Evolutionary conservation across 768 basidiomycete genomes (phyloP), one percentile per base, ranked within the genome.

Genomic region (Mycena amicta): DNA sequence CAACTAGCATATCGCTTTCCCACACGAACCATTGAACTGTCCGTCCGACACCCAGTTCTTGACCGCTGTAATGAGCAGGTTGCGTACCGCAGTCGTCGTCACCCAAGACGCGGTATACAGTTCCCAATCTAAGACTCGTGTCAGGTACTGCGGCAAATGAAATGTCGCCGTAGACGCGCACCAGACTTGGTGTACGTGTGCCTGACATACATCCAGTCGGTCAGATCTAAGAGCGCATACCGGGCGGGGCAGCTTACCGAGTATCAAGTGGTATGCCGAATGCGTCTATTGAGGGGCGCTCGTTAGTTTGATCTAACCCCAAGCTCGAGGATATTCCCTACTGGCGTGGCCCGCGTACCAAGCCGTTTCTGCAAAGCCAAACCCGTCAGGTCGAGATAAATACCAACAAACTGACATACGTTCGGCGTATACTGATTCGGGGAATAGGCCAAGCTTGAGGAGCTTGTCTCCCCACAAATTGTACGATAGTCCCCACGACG

Each of bases 401-500:
- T n/a, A 43, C 5, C 2, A 25, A 43, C n/a, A 23, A 4, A 40
- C 3, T 11, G 77, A 68, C 62, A 79, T 80, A 82, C 74, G 78
- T 77, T 37, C 72, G 60, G 65, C 25, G 27, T 82, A 83, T 13
- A 84, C 65, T 5, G 74, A 75, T 6, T 66, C 40, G 4, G 82
- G 81, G 71, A 88, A 83, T 11, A 88, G 65, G 47, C 80, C 75
- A 18, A 82, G 74, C 28, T 77, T 77, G 43, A 88, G 69, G 31
- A 88, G 72, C 66, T 78, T 81, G 65, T 88, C 87, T 4, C 79
- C 83, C 26, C 30, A 57, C 29, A 60, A 63, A 71, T 88, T 88
- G 70, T 89, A 88, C 12, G 81, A 71, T 27, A 86, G 65, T 3
- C 83, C 82, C 85, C 84, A 87, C 55, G 80, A 82, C 31, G 15